A percentile compares a stretch with the other conserved stretches of the same genome.
These are phyloP conservation scores for Ilyonectria sp. DNA, from an alignment of 2,329 filamentous ascomycete genomes.

Conservation along the genomic window DNA sequence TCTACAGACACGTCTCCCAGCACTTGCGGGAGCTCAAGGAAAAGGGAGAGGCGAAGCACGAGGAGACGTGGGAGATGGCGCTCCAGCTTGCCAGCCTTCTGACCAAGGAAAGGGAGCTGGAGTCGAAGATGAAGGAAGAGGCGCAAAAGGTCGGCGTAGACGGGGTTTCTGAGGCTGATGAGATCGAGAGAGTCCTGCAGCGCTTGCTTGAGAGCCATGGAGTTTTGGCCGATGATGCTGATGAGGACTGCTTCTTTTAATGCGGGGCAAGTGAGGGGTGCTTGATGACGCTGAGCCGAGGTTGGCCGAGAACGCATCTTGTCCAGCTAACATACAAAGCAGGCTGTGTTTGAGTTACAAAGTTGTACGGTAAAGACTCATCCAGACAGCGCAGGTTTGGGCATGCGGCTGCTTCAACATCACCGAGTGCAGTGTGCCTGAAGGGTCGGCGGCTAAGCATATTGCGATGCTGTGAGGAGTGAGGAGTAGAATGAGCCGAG, in stretches of 20 bases:
- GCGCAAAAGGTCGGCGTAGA: constrained; percentile 28
- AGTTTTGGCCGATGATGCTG: not conserved
- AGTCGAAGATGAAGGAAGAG: constrained; percentile 23
- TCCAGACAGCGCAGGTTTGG: not conserved
- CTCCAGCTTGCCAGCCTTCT: constrained; percentile 24
- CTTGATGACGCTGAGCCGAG: not conserved
- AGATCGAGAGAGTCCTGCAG: constrained; percentile 24
- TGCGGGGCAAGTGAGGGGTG: not conserved
- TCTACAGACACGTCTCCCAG: constrained; percentile 47
- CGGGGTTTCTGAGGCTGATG: constrained; percentile 11
- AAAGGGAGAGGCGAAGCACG: constrained; percentile 7
- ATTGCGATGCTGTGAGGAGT: not conserved
- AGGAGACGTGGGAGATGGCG: constrained; percentile 22
- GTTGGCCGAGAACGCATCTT: not conserved
- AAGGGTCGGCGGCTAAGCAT: not conserved
- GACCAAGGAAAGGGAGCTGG: constrained; percentile 24
- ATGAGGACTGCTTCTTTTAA: constrained; percentile 28
- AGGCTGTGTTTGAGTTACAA: not conserved
- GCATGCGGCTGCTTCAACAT: not conserved
- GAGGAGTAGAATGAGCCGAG: not conserved
- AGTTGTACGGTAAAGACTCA: not conserved
- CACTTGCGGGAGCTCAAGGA: constrained; percentile 43
- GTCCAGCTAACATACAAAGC: not conserved
- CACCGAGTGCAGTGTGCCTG: not conserved
- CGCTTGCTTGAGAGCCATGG: constrained; percentile 11